Evolutionary conservation across 129 eudicot genomes (phyloP).

Genomic region (Cynara cardunculus): DNA sequence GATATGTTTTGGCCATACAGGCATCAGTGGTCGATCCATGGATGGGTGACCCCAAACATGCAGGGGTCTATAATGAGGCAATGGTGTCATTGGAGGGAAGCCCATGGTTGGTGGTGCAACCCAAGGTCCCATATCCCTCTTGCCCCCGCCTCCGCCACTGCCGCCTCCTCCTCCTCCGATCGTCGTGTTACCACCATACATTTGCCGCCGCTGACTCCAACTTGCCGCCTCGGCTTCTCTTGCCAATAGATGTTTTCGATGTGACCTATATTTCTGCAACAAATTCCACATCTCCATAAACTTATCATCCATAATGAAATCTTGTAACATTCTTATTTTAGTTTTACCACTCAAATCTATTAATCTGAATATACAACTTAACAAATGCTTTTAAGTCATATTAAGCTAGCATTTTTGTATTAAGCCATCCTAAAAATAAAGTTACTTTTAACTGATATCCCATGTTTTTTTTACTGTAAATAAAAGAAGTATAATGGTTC

Average conservation of each 20-base stretch:
- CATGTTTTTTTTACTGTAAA: background rate
- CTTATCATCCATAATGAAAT: background rate
- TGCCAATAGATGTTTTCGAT: constrained; percentile 77
- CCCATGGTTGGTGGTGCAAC: constrained; percentile 75
- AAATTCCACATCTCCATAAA: background rate
- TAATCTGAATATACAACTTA: background rate
- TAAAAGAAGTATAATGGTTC: background rate
- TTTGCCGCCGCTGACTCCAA: constrained; percentile 86
- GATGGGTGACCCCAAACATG: constrained; percentile 99
- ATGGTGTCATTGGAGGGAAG: constrained; percentile 65
- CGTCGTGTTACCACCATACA: constrained; percentile 44
- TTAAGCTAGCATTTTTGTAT: too few species aligned
- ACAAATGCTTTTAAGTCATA: background rate
- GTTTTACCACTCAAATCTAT: background rate
- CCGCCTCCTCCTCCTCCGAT: constrained; percentile 29
- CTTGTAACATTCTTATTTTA: background rate
- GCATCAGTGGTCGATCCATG: constrained; percentile 56
- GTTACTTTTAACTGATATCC: too few species aligned
- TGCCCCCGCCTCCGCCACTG: constrained; percentile 23
- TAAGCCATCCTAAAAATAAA: too few species aligned
- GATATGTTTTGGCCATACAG: constrained; percentile 73
- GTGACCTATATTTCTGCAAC: constrained; percentile 88
- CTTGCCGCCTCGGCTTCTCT: constrained; percentile 92
- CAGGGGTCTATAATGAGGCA: constrained; percentile 73
- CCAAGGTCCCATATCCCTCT: constrained; percentile 62